These are phyloP conservation scores for Colletotrichum sp. DNA, from an alignment of 2,329 filamentous ascomycete genomes.

Conservation along the genomic window DNA sequence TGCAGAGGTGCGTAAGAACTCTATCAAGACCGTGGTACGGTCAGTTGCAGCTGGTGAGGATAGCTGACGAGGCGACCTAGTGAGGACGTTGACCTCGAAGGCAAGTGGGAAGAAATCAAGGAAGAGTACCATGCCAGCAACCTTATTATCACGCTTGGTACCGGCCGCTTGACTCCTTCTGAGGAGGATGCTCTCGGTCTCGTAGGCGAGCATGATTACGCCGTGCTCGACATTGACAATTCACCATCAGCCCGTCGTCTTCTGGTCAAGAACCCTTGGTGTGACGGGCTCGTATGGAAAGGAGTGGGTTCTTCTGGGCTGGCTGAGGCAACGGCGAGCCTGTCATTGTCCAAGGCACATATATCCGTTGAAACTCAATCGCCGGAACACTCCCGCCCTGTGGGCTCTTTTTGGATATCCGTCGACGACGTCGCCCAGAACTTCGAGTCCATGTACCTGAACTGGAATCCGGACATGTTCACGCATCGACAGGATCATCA, in stretches of 20 bases:
- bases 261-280: constrained; percentile 96
- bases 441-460: constrained; percentile 95
- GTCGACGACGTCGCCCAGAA: constrained; percentile 87
- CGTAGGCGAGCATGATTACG: constrained; percentile 92
- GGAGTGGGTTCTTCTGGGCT: constrained; percentile 36
- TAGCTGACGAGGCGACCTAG: constrained; percentile 40
- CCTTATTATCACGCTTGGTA: constrained; percentile 88
- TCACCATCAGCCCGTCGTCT: constrained; percentile 67
- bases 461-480: constrained; percentile 94
- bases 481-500: constrained; percentile 84
- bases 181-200: constrained; percentile 85
- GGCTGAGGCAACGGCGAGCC: not conserved
- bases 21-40: not conserved
- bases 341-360: not conserved
- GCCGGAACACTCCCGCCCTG: constrained; percentile 37
- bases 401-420: constrained; percentile 91
- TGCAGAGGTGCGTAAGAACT: constrained; percentile 66
- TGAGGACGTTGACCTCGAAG: constrained; percentile 77
- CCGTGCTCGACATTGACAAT: constrained; percentile 79
- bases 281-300: constrained; percentile 78
- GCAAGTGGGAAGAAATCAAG: constrained; percentile 79
- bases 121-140: constrained; percentile 78
- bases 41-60: not conserved
- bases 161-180: constrained; percentile 76
- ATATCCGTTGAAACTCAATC: constrained; percentile 21